Evolutionary conservation across 2,329 filamentous ascomycete species (phyloP).

Genomic region (Fusarium liriodendri): DNA sequence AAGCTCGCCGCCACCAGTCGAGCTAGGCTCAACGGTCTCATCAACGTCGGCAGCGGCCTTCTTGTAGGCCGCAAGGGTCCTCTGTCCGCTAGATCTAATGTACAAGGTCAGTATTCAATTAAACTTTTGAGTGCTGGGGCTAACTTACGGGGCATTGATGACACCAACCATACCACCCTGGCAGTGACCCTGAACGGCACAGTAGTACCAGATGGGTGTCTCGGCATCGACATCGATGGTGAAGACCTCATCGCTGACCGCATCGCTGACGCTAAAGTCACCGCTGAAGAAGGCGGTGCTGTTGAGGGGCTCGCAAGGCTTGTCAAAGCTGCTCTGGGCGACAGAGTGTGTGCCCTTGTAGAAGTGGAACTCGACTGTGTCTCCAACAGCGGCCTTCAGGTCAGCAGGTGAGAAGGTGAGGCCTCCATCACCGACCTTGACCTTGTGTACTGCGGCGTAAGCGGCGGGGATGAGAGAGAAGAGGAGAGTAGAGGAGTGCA

Average conservation of each 20-base stretch:
- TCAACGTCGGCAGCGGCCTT: conserved; percentile 24
- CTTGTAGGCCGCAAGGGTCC: conserved; percentile 25
- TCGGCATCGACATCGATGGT: conserved; percentile 48
- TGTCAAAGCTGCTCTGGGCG: conserved; percentile 68
- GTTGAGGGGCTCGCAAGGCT: conserved; percentile 68
- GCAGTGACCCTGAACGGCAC: conserved; percentile 69
- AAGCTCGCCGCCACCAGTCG: conserved; percentile 32
- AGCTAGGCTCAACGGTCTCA: conserved; percentile 32
- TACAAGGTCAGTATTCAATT: neutral
- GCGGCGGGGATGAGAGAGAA: conserved; percentile 21
- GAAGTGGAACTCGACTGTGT: conserved; percentile 59
- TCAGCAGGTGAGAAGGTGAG: conserved; percentile 64
- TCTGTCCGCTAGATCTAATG: conserved; percentile 27
- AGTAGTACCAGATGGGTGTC: conserved; percentile 74
- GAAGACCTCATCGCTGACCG: conserved; percentile 34
- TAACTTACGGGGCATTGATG: conserved; percentile 42
- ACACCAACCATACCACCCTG: conserved; percentile 70
- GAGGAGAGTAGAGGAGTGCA: conserved; percentile 30
- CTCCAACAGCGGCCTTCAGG: conserved; percentile 62
- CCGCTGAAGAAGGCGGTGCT: conserved; percentile 58
- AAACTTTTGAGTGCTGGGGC: neutral
- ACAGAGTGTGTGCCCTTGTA: conserved; percentile 68
- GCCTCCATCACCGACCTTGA: conserved; percentile 40
- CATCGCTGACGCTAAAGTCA: conserved; percentile 17
- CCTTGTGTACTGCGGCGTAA: conserved; percentile 26